Base-by-base conservation (phyloP, 306 rosid species). In the Trifolium repens region DNA sequence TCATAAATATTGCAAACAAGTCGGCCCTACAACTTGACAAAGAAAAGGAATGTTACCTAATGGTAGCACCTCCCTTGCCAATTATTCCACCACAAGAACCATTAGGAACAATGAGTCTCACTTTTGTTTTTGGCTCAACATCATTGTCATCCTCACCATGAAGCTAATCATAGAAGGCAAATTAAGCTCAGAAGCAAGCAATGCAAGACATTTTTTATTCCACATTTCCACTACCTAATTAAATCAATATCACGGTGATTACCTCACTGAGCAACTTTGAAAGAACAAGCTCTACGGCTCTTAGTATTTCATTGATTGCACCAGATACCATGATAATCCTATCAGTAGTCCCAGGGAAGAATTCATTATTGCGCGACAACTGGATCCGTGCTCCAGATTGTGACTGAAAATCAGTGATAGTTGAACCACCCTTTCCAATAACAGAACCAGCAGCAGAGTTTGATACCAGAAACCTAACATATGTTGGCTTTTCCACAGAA, bases 381-480 rank as follows among this genome's bases (percentile, higher is more conserved):
- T 92, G 99, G 71, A 96, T 96, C 65, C 99, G 90, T 70, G 99
- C 99, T 69, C 99, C 99, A 77, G 99, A 92, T 71, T 92, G 93
- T 14, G 99, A 89, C 80, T 96, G 99, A 82, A 96, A 96, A 76
- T 96, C 99, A 71, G 94, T 92, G 83, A 96, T 96, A n/a, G 99
- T 96, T 49, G 99, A 92, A 50, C 99, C 99, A 59, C 99, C 99
- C 87, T 96, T 96, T 79, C 99, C 99, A 80, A 96, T 96, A 66
- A 96, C 98, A 82, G 99, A 96, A 73, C 99, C 99, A 83, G 99
- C 99, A 8, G 99, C 99, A 82, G 98, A 90, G 82, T 96, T 96
- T 69, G 99, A 96, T 74, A 92, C 99, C 24, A 96, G 96, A 87
- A 96, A 96, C 89, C 86, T 87, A 57, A 96, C 86, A 60, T 96